Base-by-base conservation (phyloP, 1,284 basidiomycete species). In the Vanrija pseudolonga region DNA sequence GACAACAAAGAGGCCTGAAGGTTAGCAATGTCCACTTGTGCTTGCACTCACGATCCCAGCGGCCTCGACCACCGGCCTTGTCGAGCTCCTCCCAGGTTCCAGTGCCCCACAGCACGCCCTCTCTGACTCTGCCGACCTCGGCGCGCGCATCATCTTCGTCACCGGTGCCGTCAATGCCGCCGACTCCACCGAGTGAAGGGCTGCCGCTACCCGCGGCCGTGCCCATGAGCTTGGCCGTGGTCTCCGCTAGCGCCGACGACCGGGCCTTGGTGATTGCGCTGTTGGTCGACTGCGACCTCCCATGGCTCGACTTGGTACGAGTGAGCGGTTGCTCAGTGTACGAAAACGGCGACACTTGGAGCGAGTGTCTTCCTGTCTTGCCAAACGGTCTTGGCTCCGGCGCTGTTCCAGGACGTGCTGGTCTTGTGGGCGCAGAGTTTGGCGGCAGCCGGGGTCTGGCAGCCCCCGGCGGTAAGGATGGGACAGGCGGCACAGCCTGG, bases 21-120 rank as follows among this genome's bases (percentile, higher is more conserved):
- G 50, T 51, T 20, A 52, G 45, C 24, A 38, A 20, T 6, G 22
- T 37, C 26, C 41, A 15, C 28, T 6, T 12, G n/a, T 22, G 19
- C 5, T 12, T 5, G 3, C n/a, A 72, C 72, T 67, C 55, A 73
- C 72, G 74, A 54, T 77, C 75, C 74, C 74, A 77, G 46, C 69
- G 72, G 39, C 64, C 60, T 50, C 67, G 69, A 2, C 60, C 60
- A 1, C 61, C 63, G 9, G 59, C 60, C 45, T 64, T 68, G 41
- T 64, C 68, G 32, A 77, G 57, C 14, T 66, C 72, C 45, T 77
- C 75, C 75, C 75, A 77, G 2, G 60, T 59, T 2, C 75, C 73
- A 12, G 69, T 61, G 20, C 70, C 70, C 74, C 74, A 77, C n/a
- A 77, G 48, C 8, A 76, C 67, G 15, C 75, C 75, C 56, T 77